Percentiles rank a stretch among this genome's conserved stretches.
Evolutionary conservation across 306 rosid species (phyloP).

Genomic region (Glycine tomentella): DNA sequence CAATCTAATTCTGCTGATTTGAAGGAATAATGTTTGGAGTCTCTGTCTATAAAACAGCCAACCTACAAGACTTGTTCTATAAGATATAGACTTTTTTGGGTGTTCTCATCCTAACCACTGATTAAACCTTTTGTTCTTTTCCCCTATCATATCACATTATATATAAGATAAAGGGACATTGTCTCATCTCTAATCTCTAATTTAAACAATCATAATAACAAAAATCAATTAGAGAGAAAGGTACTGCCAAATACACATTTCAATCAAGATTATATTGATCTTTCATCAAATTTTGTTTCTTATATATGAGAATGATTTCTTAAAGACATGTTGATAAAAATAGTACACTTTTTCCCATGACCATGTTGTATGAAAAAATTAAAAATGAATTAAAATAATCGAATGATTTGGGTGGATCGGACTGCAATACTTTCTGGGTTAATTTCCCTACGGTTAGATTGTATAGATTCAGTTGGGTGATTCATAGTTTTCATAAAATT

Average conservation of each 20-base stretch:
- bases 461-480: too few species aligned
- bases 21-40: conserved; percentile 50
- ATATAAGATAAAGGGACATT: conserved; percentile 41
- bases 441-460: background rate
- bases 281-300: conserved; percentile 35
- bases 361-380: background rate
- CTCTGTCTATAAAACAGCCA: conserved; percentile 40
- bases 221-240: conserved; percentile 35
- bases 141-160: background rate
- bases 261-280: conserved; percentile 18
- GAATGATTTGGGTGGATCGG: background rate
- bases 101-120: conserved; percentile 55
- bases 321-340: background rate
- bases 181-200: conserved; percentile 35
- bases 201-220: conserved; percentile 38
- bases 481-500: conserved; percentile 9
- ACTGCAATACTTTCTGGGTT: background rate
- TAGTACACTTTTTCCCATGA: conserved; percentile 8
- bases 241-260: conserved; percentile 8
- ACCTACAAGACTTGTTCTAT: conserved; percentile 44
- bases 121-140: conserved; percentile 51
- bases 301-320: conserved; percentile 17
- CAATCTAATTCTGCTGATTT: conserved; percentile 51
- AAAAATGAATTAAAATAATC: too few species aligned
- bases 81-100: conserved; percentile 46